These are phyloP conservation scores for Taxillus chinensis DNA, from an alignment of 164 flowering plant species.

Conservation along the genomic window DNA sequence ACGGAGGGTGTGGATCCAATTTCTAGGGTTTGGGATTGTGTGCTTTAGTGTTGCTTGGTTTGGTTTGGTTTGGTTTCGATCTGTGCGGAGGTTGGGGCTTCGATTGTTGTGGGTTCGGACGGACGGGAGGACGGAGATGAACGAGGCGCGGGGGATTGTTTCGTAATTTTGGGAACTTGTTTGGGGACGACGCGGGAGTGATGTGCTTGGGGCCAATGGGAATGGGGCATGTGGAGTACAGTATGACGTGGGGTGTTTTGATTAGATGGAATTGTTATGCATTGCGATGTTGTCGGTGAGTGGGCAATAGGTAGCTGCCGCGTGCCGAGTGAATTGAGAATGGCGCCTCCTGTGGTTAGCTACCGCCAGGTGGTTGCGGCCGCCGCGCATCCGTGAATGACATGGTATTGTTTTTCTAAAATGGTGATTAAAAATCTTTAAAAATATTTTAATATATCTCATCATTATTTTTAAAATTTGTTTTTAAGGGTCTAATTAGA, in stretches of 20 bases:
- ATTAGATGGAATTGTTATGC: not conserved
- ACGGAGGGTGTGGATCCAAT: not conserved
- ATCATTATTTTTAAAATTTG: no score
- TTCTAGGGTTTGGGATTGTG: not conserved
- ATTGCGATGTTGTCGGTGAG: not conserved
- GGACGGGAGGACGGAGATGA: not conserved
- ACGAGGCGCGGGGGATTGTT: not conserved
- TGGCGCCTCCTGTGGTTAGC: no score
- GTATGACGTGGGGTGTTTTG: not conserved
- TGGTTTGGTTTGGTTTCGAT: not conserved
- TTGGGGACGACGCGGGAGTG: not conserved
- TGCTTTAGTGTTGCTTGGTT: not conserved
- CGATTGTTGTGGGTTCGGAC: not conserved
- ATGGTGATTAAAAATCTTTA: no score
- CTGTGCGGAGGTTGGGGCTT: not conserved
- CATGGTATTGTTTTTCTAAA: no score
- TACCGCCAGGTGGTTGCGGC: no score
- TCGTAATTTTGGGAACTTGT: no score
- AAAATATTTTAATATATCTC: no score
- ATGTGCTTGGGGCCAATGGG: not conserved
- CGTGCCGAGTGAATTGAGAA: not conserved
- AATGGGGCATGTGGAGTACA: not conserved
- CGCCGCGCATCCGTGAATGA: no score
- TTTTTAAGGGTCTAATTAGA: no score
- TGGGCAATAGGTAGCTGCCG: not conserved